Evolutionary conservation across 768 basidiomycete genomes (phyloP).

Genomic region (Tylopilus subfusipes): DNA sequence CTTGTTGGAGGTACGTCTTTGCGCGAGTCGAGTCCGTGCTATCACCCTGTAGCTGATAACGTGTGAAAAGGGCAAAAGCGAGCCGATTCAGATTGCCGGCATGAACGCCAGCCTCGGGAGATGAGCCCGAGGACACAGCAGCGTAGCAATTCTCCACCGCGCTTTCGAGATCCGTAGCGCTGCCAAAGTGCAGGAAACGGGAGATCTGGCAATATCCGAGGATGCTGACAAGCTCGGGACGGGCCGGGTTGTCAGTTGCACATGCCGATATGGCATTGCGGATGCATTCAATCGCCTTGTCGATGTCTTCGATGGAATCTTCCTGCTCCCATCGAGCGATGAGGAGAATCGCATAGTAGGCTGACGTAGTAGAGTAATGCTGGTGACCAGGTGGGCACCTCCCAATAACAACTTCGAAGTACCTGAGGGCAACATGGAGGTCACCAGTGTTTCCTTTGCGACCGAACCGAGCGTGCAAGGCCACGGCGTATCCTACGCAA

Average conservation of each 20-base stretch:
- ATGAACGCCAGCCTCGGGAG: neutral
- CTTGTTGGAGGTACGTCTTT: slow-evolving; percentile 11
- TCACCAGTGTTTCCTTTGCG: slow-evolving; percentile 11
- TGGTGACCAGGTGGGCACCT: slow-evolving; percentile 6
- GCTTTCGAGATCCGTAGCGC: slow-evolving; percentile 22
- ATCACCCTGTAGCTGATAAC: slow-evolving; percentile 21
- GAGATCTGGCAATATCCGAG: slow-evolving; percentile 12
- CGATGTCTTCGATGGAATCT: slow-evolving; percentile 14
- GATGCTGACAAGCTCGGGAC: neutral
- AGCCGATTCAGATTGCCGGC: slow-evolving; percentile 8
- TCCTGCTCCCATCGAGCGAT: slow-evolving; percentile 6
- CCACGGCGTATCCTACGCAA: slow-evolving; percentile 6
- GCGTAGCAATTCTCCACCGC: slow-evolving; percentile 18
- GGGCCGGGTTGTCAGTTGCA: slow-evolving; percentile 1
- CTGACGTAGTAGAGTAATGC: neutral
- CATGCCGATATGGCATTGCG: slow-evolving; percentile 8
- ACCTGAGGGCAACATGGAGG: slow-evolving; percentile 10
- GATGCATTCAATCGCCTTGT: slow-evolving; percentile 13
- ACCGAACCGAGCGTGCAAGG: slow-evolving; percentile 2
- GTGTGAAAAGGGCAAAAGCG: slow-evolving; percentile 16
- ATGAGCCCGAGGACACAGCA: slow-evolving; percentile 7
- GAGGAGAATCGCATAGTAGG: slow-evolving; percentile 12
- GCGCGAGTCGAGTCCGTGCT: slow-evolving; percentile 18
- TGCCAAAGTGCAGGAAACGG: slow-evolving; percentile 22
- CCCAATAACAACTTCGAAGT: slow-evolving; percentile 5